Base-by-base conservation (phyloP, 2,329 filamentous ascomycete genomes). In the Arachnomyces sp. region DNA sequence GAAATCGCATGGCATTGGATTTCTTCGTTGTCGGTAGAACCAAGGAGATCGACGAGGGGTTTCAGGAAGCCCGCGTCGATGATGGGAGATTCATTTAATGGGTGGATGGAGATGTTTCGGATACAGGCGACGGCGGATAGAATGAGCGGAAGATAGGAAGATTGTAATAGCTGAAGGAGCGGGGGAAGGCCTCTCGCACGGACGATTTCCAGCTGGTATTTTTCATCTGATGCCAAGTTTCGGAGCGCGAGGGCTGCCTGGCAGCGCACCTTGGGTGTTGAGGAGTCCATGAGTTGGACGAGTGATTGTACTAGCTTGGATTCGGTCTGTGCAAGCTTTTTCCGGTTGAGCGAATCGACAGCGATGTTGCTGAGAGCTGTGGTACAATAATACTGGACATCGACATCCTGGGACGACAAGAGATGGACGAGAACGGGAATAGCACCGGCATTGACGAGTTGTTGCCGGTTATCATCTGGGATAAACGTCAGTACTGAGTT, bases 1-100 rank as follows among this genome's bases (percentile, higher is more conserved):
- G 92, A 96, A 50, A 98, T 98, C 42, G 92, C 92, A 59, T 98
- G 92, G 59, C 92, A 98, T 61, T 98, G 92, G 38, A 98, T 98
- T 61, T 98, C 92, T 63, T 98, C 92, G 58, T 95, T 95, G 53
- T 96, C 90, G 1, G 89, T 95, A 7, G 88, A 93, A 38, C 92
- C 90, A 6, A 98, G 76, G 1, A 98, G 75, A 51, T 96, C 89
- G 16, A 98, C 92, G 40, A 98, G 68, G 1, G 92, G 92, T 60
- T 88, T 89, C 44, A 98, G 67, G 65, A 98, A 98, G 43, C 90
- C 92, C 31, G 90, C 90, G 57, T 98, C 92, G 56, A 98, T 98
- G 50, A 98, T 98, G 0, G 92, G 92, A 8, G 90, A 95, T 66
- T 98, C 92, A 65, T 98, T 98, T 57, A 90, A 73, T 13, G 92